These are phyloP conservation scores for sorghum (Sorghum bicolor) DNA, from an alignment of 176 grass and related monocot genomes.

Conservation along the genomic window Sorghum_bicolor_NCBIv3 NC_012878.2:8556001-8556500, in stretches of 20 bases:
- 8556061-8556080: slow-evolving; percentile 33
- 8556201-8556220: not conserved
- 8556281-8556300: slow-evolving; percentile 92
- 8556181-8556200: not conserved
- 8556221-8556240: slow-evolving; percentile 19
- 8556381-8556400: slow-evolving; percentile 65
- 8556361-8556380: slow-evolving; percentile 91
- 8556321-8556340: slow-evolving; percentile 81
- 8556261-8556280: slow-evolving; percentile 25
- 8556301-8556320: slow-evolving; percentile 78
- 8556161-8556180: not conserved
- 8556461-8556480: slow-evolving; percentile 96
- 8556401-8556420: slow-evolving; percentile 96
- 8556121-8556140: slow-evolving; percentile 25
- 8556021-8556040: not conserved
- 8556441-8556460: slow-evolving; percentile 59
- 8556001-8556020: not conserved
- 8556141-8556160: slow-evolving; percentile 32
- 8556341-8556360: slow-evolving; percentile 99
- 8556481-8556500: slow-evolving; percentile 37
- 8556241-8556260: slow-evolving; percentile 4
- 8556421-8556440: slow-evolving; percentile 69
- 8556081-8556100: slow-evolving; percentile 45
- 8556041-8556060: not conserved
- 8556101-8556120: slow-evolving; percentile 41